Evolutionary conservation across 2,329 filamentous ascomycete genomes (phyloP).

Genomic region (Pyrenochaeta sp.): DNA sequence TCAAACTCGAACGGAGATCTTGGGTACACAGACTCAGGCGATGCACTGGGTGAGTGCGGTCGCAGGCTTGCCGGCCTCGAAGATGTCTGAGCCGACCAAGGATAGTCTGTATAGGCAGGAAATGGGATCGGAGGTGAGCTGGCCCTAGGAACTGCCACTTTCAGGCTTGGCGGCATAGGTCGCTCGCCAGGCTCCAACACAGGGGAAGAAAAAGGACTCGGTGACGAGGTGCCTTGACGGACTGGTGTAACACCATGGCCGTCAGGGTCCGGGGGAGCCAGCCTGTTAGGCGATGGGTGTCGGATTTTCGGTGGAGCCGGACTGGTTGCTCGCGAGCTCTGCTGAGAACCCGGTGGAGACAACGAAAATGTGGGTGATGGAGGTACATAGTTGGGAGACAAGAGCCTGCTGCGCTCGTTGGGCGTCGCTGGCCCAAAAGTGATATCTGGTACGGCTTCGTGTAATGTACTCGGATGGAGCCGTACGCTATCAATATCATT

Average conservation of each 20-base stretch:
- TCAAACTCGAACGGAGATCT: slow-evolving; percentile 54
- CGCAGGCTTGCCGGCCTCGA: slow-evolving; percentile 65
- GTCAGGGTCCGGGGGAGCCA: slow-evolving; percentile 52
- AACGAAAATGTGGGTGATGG: slow-evolving; percentile 50
- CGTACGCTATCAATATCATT: slow-evolving; percentile 62
- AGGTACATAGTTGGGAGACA: slow-evolving; percentile 27
- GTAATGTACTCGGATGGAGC: slow-evolving; percentile 51
- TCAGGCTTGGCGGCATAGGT: slow-evolving; percentile 48
- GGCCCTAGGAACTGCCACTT: slow-evolving; percentile 52
- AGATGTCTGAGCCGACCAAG: slow-evolving; percentile 50
- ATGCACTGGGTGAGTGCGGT: slow-evolving; percentile 61
- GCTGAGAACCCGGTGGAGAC: slow-evolving; percentile 49
- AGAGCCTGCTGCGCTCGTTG: slow-evolving; percentile 27
- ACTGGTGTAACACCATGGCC: slow-evolving; percentile 18
- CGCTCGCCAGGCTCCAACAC: slow-evolving; percentile 28
- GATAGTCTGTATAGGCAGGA: slow-evolving; percentile 69
- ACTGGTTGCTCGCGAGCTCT: slow-evolving; percentile 36
- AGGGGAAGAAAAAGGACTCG: slow-evolving; percentile 40
- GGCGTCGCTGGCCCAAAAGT: slow-evolving; percentile 47
- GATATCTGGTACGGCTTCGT: slow-evolving; percentile 42
- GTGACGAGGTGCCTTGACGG: slow-evolving; percentile 27
- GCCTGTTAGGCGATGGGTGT: slow-evolving; percentile 32
- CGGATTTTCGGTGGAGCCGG: slow-evolving; percentile 32
- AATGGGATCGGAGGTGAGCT: slow-evolving; percentile 68
- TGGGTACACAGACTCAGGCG: slow-evolving; percentile 59